These are phyloP conservation scores for Citrus unshiu DNA, from an alignment of 345 rosid species.

Conservation along the genomic window DNA sequence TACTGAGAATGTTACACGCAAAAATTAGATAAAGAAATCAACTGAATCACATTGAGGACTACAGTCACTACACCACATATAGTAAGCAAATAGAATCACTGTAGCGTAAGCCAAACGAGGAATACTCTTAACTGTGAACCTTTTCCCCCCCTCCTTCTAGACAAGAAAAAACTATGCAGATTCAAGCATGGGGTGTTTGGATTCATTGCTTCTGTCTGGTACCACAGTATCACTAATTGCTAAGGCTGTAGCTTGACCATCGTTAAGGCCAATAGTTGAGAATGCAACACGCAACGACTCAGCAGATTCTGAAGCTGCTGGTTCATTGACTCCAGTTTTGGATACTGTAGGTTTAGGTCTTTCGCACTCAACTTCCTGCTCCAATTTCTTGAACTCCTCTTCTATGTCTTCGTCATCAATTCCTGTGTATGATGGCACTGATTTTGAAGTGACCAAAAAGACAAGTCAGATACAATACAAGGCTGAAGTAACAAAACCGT, in stretches of 20 bases:
- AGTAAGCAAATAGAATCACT: too few species aligned
- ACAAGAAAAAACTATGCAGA: constrained; percentile 31
- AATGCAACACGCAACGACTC: constrained; percentile 49
- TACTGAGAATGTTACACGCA: too few species aligned
- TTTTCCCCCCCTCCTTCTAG: too few species aligned
- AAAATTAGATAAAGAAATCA: too few species aligned
- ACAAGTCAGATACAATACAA: constrained; percentile 4
- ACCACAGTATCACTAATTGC: constrained; percentile 15
- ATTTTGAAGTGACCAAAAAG: constrained; percentile 37
- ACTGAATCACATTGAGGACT: too few species aligned
- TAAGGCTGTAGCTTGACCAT: constrained; percentile 22
- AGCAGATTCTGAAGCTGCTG: constrained; percentile 27
- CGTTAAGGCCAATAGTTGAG: constrained; percentile 52
- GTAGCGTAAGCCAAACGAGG: too few species aligned
- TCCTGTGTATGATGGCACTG: constrained; percentile 36
- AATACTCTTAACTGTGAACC: too few species aligned
- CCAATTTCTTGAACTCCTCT: constrained; percentile 69
- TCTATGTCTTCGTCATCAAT: constrained; percentile 69
- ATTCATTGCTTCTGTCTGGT: constrained; percentile 26
- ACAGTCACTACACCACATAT: too few species aligned
- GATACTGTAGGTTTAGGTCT: constrained; percentile 12
- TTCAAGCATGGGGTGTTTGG: constrained; percentile 37
- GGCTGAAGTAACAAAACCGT: background rate
- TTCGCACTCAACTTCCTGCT: constrained; percentile 54
- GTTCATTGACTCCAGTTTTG: background rate